Evolutionary conservation across 768 basidiomycete genomes (phyloP), one percentile per base, ranked within the genome.

Genomic region (Leccinum uliginosum): DNA sequence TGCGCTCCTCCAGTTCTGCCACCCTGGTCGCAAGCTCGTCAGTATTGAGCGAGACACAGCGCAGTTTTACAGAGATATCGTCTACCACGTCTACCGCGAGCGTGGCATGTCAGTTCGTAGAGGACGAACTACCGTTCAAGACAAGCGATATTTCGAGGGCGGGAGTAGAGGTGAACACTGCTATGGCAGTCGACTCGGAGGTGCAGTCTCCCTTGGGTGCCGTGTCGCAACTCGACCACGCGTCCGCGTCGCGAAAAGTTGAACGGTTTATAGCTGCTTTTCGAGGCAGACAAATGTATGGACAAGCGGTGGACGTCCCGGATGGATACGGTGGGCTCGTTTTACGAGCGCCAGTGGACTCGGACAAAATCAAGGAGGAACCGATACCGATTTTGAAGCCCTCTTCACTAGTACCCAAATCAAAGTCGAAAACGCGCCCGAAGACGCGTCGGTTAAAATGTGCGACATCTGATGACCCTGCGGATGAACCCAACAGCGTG

Each of bases 231-330:
- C 40, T 56, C 32, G 19, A 48, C 19, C 4, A 21, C 9, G 19
- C 14, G 3, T 1, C 43, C 45, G 29, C 51, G 26, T 23, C 57
- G 14, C 47, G 57, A 45, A 43, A 46, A 17, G 24, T 15, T 12
- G 29, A 44, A 32, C 60, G 64, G 79, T 45, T 83, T 46, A 65
- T 80, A 0, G 84, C 91, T 11, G 74, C 87, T 0, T 93, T 93
- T 71, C 78, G 91, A 3, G 91, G 91, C 11, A 75, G 91, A n/a
- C 77, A 75, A 12, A 76, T 93, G 40, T 86, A 88, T 45, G 89
- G 91, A 1, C 70, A 86, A 19, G 75, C 76, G 15, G 75, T 90
- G 2, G 71, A 75, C 19, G 61, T 92, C 0, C 91, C 90, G 2
- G 64, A 71, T 6, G 89, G 89, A 0, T 93, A 89, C 64, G 64